Base-by-base conservation (phyloP, 2,329 filamentous ascomycete genomes). In the Ceratocystis harringtonii region DNA sequence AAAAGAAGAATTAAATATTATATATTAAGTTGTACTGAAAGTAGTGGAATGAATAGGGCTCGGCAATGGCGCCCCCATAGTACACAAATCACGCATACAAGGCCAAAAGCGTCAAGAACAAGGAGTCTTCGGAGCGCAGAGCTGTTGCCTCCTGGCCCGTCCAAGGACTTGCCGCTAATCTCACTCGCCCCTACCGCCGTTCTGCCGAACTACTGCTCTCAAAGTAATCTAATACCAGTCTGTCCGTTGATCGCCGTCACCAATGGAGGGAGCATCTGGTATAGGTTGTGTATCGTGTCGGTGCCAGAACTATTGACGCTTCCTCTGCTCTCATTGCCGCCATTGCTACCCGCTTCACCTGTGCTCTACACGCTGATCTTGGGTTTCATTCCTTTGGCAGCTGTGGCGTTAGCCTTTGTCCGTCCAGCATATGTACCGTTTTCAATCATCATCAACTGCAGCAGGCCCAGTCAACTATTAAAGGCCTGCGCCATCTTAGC, bases 351-450 rank as follows among this genome's bases (percentile, higher is more conserved):
- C 2, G 73, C 78, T 62, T 80, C 76, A 55, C 88, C 88, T 7
- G 90, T 95, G 73, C 90, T 94, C 90, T 90, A 95, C 30, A 92
- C 85, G 68, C 86, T 91, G 77, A 95, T 94, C 85, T 95, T 95
- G 69, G 90, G 90, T 74, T 91, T 83, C 69, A 95, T 76, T 30
- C 90, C 90, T 63, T 83, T 80, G 72, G 95, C 83, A 41, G 89
- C 90, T 41, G 80, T 74, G 60, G 87, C 89, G 70, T 95, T 95
- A 62, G 88, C 89, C 70, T 87, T 80, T 66, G 90, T 90, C 62
- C 95, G 81, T 70, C 86, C 81, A 72, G 89, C 82, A 74, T 90
- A 92, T 0, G 87, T 89, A 70, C 86, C 86, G 74, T 87, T 87
- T 77, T 92, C 86, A 72, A 95, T 84, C 90, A 95, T 95, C 76